A percentile compares a stretch with the other conserved stretches of the same genome.
Evolutionary conservation across 106 monocot species (phyloP).

Genomic region (Dendrobium officinale): DNA sequence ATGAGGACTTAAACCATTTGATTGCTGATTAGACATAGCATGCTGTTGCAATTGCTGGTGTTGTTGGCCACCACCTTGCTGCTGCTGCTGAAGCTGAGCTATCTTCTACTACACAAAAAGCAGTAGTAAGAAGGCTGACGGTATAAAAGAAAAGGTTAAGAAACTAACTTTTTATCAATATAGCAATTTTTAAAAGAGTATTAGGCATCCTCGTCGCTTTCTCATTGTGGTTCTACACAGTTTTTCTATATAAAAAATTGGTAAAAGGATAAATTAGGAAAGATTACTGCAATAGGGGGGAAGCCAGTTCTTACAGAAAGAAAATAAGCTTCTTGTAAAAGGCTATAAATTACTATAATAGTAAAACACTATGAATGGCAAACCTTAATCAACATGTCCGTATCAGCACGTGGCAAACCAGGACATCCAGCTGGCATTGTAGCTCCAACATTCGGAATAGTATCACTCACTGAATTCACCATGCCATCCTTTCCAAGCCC

Average conservation of each 20-base stretch:
- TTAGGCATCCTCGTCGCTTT: too few relatives aligned
- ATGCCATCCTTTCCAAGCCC: conserved; percentile 52
- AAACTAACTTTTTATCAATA: too few relatives aligned
- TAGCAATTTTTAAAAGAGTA: too few relatives aligned
- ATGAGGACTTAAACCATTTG: background rate
- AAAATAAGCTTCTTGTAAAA: background rate
- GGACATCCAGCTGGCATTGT: conserved; percentile 37
- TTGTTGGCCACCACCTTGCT: conserved; percentile 3
- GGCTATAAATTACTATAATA: background rate
- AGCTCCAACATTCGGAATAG: conserved; percentile 46
- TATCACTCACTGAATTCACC: conserved; percentile 33
- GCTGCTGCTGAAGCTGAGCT: conserved; percentile 25
- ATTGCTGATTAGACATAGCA: conserved; percentile 7
- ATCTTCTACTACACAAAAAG: conserved; percentile 10
- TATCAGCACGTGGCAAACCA: conserved; percentile 38
- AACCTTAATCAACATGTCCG: conserved; percentile 76
- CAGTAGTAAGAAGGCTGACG: background rate
- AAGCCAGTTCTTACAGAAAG: too few relatives aligned
- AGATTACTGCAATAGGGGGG: too few relatives aligned
- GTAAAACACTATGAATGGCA: background rate
- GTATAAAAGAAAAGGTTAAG: background rate
- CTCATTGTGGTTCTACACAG: too few relatives aligned
- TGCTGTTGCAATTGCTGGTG: conserved; percentile 3
- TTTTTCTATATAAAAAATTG: too few relatives aligned
- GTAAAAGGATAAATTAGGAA: too few relatives aligned